Base-by-base conservation (phyloP, 2,329 filamentous ascomycete genomes). In the Fusarium irregulare region DNA sequence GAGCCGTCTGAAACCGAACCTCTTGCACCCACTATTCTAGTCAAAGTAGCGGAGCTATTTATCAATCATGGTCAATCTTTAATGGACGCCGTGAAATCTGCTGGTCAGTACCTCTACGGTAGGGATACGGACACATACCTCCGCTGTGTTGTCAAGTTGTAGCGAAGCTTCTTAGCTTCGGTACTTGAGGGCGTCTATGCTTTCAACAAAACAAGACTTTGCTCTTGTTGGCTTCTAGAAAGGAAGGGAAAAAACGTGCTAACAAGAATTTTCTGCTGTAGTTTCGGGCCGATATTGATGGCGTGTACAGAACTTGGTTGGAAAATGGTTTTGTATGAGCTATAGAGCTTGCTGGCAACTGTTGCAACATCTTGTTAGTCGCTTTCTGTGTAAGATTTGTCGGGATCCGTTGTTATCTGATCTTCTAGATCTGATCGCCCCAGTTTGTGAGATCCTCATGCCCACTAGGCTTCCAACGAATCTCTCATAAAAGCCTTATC, bases 1-100 rank as follows among this genome's bases (percentile, higher is more conserved):
- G 60, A 64, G 62, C 62, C 62, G 62, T 60, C 23, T 46, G 40
- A 65, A 64, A 46, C 60, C 62, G 60, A 64, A 30, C 34, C 41
- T 27, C 44, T 40, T 20, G 28, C 30, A 27, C 27, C 53, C n/a
- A 64, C 45, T 51, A 10, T 27, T 27, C 25, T 27, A 64, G 40
- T 51, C 30, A 37, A 16, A 28, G 45, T 65, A 64, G 53, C 27
- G 51, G 21, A 65, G n/a, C 20, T 50, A 6, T 28, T 34, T 63
- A 21, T 16, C 20, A 28, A 37, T 20, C 21, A 30, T 64, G 10
- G 27, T 51, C 49, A 27, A 51, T 21, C 32, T 53, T 44, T 16
- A 63, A 48, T 48, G 49, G 42, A 14, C 7, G 21, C 23, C 50
- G 21, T 21, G 21, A 21, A 21, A 21, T 21, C 21, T 21, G 32